Evolutionary conservation across 345 rosid genomes (phyloP), one percentile per base, ranked within the genome.

Genomic region (Isatis tinctoria): DNA sequence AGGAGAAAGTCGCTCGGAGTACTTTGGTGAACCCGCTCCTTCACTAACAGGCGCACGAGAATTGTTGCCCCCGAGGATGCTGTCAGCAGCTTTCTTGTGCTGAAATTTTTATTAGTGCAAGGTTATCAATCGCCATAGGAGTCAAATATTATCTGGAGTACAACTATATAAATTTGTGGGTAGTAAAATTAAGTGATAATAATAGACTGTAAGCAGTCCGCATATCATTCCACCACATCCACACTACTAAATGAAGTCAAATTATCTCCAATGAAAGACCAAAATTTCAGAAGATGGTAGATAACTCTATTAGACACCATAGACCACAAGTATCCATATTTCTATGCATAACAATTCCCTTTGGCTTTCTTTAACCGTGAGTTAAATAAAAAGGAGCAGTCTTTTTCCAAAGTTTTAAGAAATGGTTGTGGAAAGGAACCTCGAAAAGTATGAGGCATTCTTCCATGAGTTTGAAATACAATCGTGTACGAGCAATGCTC

Each of bases 1-100:
- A 79, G 99, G 99, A 83, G 99, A 92, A 69, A 95, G 99, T 81
- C 89, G 85, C 76, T 95, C 99, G 8, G 99, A 90, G 82, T 95
- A 95, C 83, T 95, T 95, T 11, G 99, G 99, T 33, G 98, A 95
- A 74, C 89, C 79, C 80, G 91, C 86, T 69, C 87, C 98, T 64
- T 92, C 98, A 40, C 82, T 87, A 67, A 83, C 85, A 52, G 96
- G 91, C 74, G 96, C 90, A 44, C 92, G 97, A 73, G 99, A 87
- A 81, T 90, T 95, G 81, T 87, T 81, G 14, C 97, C 96, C 57
- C 93, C 79, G 24, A 92, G 93, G 85, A 92, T 85, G 83, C 92
- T 88, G 79, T 92, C 97, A 53, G 92, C 90, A 48, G 92, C 92
- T 74, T 87, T 92, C 76, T 83, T 87, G 80, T 92, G 98, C 97